These are phyloP conservation scores for Plasmodium knowlesi DNA, from an alignment of 169 alveolate species.

Conservation along the genomic window DNA sequence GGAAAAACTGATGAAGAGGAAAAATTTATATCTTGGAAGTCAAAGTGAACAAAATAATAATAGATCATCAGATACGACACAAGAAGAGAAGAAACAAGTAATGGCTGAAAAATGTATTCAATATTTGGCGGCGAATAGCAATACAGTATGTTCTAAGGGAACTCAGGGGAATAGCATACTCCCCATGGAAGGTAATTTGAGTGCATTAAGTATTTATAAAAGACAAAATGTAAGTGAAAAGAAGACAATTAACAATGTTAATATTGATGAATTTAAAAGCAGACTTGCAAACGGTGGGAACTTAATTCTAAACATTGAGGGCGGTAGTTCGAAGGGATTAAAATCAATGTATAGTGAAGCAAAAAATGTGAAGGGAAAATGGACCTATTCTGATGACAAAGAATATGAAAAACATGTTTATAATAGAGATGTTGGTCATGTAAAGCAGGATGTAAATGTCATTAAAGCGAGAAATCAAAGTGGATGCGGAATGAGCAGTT, in stretches of 20 bases:
- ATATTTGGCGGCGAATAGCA: background rate
- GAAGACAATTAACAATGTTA: slow-evolving; percentile 29
- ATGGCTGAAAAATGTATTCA: background rate
- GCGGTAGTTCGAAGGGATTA: background rate
- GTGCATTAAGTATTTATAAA: background rate
- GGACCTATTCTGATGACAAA: background rate
- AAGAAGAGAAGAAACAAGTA: slow-evolving; percentile 15
- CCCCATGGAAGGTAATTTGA: slow-evolving; percentile 10
- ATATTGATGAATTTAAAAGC: slow-evolving; percentile 41
- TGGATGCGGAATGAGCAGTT: background rate
- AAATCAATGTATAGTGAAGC: background rate
- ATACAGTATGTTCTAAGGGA: slow-evolving; percentile 5
- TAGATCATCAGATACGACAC: background rate
- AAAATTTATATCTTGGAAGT: slow-evolving; percentile 15
- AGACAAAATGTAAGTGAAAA: background rate
- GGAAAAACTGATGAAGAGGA: slow-evolving; percentile 33
- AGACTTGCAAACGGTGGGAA: background rate
- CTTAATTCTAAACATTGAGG: background rate
- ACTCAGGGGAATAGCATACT: background rate
- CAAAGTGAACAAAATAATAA: slow-evolving; percentile 19
- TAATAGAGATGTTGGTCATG: slow-evolving; percentile 7
- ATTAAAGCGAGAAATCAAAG: slow-evolving; percentile 1
- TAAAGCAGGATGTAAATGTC: background rate
- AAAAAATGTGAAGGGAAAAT: slow-evolving; percentile 23
- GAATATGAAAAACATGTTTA: background rate